Base-by-base conservation (phyloP, 768 basidiomycete species). In the Trichaptum fuscoviolaceum region DNA sequence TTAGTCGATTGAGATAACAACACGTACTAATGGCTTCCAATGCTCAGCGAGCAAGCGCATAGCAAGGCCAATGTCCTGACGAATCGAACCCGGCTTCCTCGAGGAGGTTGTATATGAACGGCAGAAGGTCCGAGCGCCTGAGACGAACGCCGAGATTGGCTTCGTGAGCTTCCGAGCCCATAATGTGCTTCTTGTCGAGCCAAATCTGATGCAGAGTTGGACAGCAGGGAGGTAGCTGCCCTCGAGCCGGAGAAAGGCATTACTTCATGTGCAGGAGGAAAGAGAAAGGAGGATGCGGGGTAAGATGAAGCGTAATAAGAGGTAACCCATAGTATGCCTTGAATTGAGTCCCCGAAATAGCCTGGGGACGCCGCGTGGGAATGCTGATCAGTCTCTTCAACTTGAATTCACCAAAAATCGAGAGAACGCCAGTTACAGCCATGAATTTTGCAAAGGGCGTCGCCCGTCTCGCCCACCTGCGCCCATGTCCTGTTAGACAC, bases 11-110 rank as follows among this genome's bases (percentile, higher is more conserved):
- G 65, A 17, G 42, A 20, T 27, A 63, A 61, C 20, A 62, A 64
- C 36, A 76, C 85, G 59, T 71, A 90, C 90, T 90, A 92, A 73
- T 92, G 91, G 68, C 88, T 89, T 35, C 91, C 91, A 36, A 93
- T 77, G 71, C 89, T 90, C 69, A 93, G 75, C 34, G 85, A 87
- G 72, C 90, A 91, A 26, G 88, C 88, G 66, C 89, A 91, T 1
- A 89, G 72, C 2, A 92, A 80, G 17, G 90, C 90, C 24, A 92
- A 70, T 1, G 77, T 72, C 62, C 89, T 81, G 23, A 91, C 79
- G 68, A 85, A 75, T 15, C 42, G 42, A 52, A 52, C 42, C 42
- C 42, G 42, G 42, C 42, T 35, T 65, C 18, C 30, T 36, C 64
- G 57, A 27, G 64, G 57, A 27, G 64, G 34, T 18, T 61, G 60